Conservation (phyloP, 2,329 filamentous ascomycete genomes). For the Clonostachys rhizophaga region DNA sequence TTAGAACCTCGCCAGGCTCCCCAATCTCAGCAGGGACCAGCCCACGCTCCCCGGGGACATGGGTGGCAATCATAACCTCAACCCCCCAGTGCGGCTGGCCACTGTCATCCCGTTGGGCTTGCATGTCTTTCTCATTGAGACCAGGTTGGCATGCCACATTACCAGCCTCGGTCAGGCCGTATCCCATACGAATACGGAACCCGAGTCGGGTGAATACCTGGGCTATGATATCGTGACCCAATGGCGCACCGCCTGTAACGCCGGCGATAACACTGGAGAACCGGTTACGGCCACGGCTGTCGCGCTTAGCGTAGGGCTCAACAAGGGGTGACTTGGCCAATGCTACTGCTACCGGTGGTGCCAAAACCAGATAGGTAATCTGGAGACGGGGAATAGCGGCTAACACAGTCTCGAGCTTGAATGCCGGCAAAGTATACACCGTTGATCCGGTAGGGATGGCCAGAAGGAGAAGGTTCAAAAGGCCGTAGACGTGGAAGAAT, state of each 20-base stretch:
- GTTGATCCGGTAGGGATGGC: conserved; percentile 46
- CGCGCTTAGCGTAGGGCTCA: conserved; percentile 48
- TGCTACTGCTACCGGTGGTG: conserved; percentile 66
- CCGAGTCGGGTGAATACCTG: conserved; percentile 59
- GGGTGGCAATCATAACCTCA: conserved; percentile 59
- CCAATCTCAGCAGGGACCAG: conserved; percentile 32
- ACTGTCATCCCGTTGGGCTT: conserved; percentile 52
- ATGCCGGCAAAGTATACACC: conserved; percentile 66
- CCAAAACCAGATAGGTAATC: conserved; percentile 62
- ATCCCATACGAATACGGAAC: conserved; percentile 51
- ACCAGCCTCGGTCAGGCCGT: conserved; percentile 72
- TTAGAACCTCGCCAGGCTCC: conserved; percentile 59
- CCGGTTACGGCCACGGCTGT: conserved; percentile 38
- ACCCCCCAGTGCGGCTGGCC: conserved; percentile 62
- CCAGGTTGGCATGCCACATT: conserved; percentile 59
- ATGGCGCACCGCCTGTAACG: conserved; percentile 60
- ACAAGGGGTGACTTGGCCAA: conserved; percentile 68
- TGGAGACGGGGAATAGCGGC: conserved; percentile 52
- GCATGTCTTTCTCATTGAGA: conserved; percentile 36
- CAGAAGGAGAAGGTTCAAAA: conserved; percentile 52
- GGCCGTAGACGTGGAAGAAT: conserved; percentile 63
- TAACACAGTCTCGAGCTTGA: conserved; percentile 64
- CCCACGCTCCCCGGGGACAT: conserved; percentile 4
- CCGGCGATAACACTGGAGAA: conserved; percentile 50
- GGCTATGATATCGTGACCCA: conserved; percentile 46